Evolutionary conservation across 1,139 yeast species (phyloP), one percentile per base, ranked within the genome.

Genomic region (Blastobotrys apis): DNA sequence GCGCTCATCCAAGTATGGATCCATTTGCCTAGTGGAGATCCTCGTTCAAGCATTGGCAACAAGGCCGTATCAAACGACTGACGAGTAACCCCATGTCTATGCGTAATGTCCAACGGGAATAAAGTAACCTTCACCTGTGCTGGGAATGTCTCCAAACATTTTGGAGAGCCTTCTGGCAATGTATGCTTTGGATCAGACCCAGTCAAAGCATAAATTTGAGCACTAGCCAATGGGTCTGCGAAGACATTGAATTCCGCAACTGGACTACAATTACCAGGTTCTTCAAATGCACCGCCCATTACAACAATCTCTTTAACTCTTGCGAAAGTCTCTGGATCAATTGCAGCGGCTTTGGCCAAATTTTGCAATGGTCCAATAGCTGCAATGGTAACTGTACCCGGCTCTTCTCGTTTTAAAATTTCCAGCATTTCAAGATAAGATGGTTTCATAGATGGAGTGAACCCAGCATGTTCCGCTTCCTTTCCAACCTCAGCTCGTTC

Each of bases 311-410:
- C 56, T 45, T 60, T 64, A 37, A 58, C 70, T 5, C 66, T 54
- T n/a, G 63, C 41, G 44, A 69, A 68, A 1, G 69, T 52, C 20
- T 43, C 50, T 2, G 70, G 68, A 37, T 69, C 71, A 13, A 53
- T 43, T 40, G 63, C 57, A 0, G 70, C 69, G 1, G 73, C 73
- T 46, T 54, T 57, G 19, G 73, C 72, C n/a, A 68, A 40, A 51
- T 69, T 69, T 48, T 67, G 66, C 33, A 68, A 52, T 3, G 74
- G 74, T 1, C 73, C 74, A 19, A 69, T 56, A 2, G 73, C 67
- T 10, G 63, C 59, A 26, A 69, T 62, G 12, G 65, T 62, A 16
- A 69, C 72, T 0, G 71, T 56, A 41, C 57, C 55, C 25, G 53
- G 59, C 3, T 66, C 68, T 48, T 69, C 69, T 1, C 47, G 34